Conservation (phyloP, 306 rosid species). For the Luffa aegyptiaca region DNA sequence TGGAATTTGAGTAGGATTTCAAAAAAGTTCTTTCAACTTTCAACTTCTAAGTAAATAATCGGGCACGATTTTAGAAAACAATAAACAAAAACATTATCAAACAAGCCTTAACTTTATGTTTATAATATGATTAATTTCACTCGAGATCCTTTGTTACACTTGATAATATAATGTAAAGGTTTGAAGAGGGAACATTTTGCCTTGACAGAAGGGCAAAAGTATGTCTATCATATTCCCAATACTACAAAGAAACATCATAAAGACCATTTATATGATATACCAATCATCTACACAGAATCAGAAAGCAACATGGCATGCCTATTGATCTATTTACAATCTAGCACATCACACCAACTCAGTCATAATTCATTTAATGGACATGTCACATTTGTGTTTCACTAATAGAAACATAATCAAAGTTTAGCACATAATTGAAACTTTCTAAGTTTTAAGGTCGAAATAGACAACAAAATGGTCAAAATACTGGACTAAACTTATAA, state of each 20-base stretch:
- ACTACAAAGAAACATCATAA: background rate
- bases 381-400: background rate
- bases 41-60: background rate
- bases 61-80: background rate
- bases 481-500: background rate
- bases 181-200: background rate
- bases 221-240: background rate
- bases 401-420: background rate
- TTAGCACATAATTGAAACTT: background rate
- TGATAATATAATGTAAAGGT: background rate
- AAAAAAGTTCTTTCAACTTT: background rate
- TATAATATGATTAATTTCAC: background rate
- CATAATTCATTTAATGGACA: background rate
- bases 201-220: background rate
- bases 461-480: background rate
- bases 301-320: background rate
- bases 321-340: background rate
- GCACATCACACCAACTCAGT: background rate
- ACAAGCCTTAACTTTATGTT: background rate
- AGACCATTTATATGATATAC: background rate
- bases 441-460: background rate
- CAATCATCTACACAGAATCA: background rate
- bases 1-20: background rate
- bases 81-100: background rate
- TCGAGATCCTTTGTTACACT: background rate